Base-by-base conservation (phyloP, 495 filamentous ascomycete genomes). In the Cetradonia linearis region DNA sequence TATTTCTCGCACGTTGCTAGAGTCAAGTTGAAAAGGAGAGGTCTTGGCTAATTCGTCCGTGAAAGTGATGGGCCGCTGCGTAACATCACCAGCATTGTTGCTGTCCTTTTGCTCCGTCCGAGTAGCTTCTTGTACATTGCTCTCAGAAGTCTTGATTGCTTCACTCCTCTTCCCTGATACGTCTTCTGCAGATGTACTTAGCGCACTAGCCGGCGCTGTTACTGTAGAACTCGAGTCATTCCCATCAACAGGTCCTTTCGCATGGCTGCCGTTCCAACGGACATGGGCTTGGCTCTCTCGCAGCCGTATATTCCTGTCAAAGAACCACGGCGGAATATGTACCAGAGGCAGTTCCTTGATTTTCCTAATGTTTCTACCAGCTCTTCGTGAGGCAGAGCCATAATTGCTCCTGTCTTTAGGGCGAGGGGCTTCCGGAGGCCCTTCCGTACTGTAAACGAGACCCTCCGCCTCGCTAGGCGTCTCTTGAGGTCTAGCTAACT, bases 301-400 rank as follows among this genome's bases (percentile, higher is more conserved):
- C 20, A 76, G 57, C 3, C 46, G 58, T 3, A 77, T 69, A 64
- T 74, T 73, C 13, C 63, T 31, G 40, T 66, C 63, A 16, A 75
- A 47, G 46, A 78, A 77, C 73, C 75, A 76, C 16, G 67, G 60
- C 16, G 75, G 75, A 36, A 78, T 65, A 36, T 59, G 55, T 1
- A 62, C 37, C 13, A 60, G 67, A 38, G 63, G 58, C 18, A 64
- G 7, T 16, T 65, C 67, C 33, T 58, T 58, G 31, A 48, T 61
- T 40, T 53, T 50, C 56, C 67, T 68, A 13, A 66, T 33, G 57
- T 72, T 72, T 47, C 62, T 65, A n/a, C 42, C 48, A 31, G 66
- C 65, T 59, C 68, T 70, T 28, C 60, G 52, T 44, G 63, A 61
- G 10, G 65, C 65, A 25, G 69, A 67, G 14, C 69, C 69, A 56